Base-by-base conservation (phyloP, 2,329 filamentous ascomycete species). In the Diplocarpon rosae region DNA sequence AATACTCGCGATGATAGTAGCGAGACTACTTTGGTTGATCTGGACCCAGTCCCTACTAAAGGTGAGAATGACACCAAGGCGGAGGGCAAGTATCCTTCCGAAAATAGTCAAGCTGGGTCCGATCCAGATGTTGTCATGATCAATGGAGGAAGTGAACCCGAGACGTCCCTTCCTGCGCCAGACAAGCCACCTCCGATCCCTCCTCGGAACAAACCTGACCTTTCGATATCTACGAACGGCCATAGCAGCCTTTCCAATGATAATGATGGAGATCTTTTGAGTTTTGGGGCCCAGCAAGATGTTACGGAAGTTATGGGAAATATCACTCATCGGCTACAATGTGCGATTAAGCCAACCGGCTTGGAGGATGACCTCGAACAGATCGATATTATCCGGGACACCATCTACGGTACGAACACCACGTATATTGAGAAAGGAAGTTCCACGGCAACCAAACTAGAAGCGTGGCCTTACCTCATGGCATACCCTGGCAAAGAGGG, bases 221-320 rank as follows among this genome's bases (percentile, higher is more conserved):
- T 59, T 17, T 52, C 57, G 9, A 61, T 60, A 38, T 52, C 56
- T 35, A 60, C 55, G 33, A 53, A 44, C 32, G 57, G 59, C 14
- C 51, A 35, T 10, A 59, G 55, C 32, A 45, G 55, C n/a, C 35
- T 42, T n/a, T 52, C 54, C n/a, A 46, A 58, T 5, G 52, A 59
- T n/a, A 55, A 58, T 24, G 15, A 11, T 11, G 33, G 11, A 20
- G 56, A 62, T 32, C 41, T 61, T 32, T 60, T 59, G 56, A 57
- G 50, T 41, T 63, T 62, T 55, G 61, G 61, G 16, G 53, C 59
- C 29, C 92, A 98, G 59, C 89, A 98, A 65, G 92, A 98, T 64
- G 90, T 95, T 4, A 88, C 88, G 11, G 92, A 98, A 64, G 90
- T 95, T 37, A 89, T 95, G 67, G 87, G 87, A 47, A 92, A 90